These are phyloP conservation scores for Fraxinus xanthoxyloides DNA, from an alignment of 305 asterid genomes.

Conservation along the genomic window DNA sequence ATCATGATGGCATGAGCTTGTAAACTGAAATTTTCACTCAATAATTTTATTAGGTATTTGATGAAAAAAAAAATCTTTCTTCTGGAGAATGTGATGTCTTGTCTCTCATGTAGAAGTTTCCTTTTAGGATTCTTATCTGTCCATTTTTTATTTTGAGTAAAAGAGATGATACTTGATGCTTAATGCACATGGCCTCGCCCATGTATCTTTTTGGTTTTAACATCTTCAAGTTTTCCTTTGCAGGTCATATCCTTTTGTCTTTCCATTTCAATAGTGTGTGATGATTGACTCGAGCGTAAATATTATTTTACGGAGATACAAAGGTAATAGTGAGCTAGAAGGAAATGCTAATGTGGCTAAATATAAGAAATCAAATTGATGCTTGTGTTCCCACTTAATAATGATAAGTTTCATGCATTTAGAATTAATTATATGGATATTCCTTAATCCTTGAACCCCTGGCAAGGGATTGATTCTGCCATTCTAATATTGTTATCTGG, in stretches of 20 bases:
- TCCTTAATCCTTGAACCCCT: conserved; percentile 10
- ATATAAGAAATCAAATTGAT: background rate
- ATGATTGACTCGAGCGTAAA: conserved; percentile 3
- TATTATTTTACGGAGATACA: background rate
- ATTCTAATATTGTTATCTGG: background rate
- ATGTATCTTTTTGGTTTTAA: background rate
- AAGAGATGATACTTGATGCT: background rate
- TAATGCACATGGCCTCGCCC: background rate
- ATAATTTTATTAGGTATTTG: background rate
- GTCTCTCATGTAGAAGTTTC: conserved; percentile 3
- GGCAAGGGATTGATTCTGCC: conserved; percentile 10
- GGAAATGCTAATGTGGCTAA: background rate
- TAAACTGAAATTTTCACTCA: background rate
- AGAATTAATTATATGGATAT: background rate
- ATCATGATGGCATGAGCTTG: background rate
- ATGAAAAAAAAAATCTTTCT: background rate
- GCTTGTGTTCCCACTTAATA: conserved; percentile 8
- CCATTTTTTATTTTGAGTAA: background rate
- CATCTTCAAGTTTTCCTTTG: conserved; percentile 6
- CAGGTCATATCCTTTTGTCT: conserved; percentile 93
- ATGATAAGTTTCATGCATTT: background rate
- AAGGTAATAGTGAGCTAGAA: conserved; percentile 2
- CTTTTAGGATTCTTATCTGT: background rate
- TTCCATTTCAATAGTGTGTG: conserved; percentile 19
- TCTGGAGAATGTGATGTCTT: background rate